Percentiles rank a stretch among this genome's conserved stretches.
Evolutionary conservation across 345 rosid genomes (phyloP).

Genomic region (Rhodamnia rubescens): DNA sequence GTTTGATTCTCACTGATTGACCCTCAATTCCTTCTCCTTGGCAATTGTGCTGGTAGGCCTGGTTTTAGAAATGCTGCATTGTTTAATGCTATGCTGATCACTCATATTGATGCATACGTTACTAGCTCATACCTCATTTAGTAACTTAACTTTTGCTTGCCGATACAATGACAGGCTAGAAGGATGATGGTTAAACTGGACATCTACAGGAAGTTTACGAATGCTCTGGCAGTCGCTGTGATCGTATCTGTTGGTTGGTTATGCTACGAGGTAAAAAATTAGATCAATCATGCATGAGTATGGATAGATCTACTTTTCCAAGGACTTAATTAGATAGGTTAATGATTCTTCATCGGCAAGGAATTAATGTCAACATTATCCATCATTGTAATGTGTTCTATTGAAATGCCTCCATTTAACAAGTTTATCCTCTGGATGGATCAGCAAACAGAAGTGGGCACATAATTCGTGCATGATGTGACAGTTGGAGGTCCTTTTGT

Average conservation of each 20-base stretch:
- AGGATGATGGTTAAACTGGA: slow-evolving; percentile 78
- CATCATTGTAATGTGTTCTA: not conserved
- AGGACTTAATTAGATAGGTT: not conserved
- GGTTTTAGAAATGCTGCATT: not conserved
- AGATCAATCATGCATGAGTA: not conserved
- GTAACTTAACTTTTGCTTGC: not conserved
- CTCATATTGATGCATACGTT: not conserved
- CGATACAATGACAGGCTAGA: slow-evolving; percentile 43
- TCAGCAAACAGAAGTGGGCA: not conserved
- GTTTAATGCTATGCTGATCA: not conserved
- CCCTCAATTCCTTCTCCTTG: not conserved
- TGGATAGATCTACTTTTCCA: not conserved
- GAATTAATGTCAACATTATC: not conserved
- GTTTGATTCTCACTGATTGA: not conserved
- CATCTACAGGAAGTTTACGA: slow-evolving; percentile 91
- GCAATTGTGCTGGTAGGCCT: not conserved
- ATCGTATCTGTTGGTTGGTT: slow-evolving; percentile 92
- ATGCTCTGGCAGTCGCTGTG: slow-evolving; percentile 87
- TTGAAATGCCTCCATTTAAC: not conserved
- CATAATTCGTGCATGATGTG: not conserved
- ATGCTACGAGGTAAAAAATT: slow-evolving; percentile 76
- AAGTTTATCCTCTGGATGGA: not conserved
- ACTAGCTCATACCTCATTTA: too few relatives aligned
- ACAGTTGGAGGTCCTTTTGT: not conserved
- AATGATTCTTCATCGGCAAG: not conserved